Evolutionary conservation across 2,329 filamentous ascomycete genomes (phyloP).

Genomic region (Peltaster fructicola): DNA sequence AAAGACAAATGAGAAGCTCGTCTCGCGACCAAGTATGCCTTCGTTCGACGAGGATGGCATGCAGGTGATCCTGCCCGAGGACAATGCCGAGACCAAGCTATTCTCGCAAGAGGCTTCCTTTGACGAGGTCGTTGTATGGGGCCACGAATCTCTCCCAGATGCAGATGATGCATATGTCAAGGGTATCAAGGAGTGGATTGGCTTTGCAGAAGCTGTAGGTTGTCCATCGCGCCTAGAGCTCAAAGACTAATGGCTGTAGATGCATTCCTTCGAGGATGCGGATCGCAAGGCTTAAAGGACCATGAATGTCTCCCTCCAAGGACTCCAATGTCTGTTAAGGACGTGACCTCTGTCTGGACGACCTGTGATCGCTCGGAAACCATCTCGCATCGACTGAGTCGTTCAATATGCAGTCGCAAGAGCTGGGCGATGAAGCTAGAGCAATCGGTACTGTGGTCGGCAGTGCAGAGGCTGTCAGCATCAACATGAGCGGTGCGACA

Average conservation of each 20-base stretch:
- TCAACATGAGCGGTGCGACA: too few species aligned
- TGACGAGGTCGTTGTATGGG: slow-evolving; percentile 66
- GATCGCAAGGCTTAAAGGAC: too few species aligned
- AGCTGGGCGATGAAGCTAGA: too few species aligned
- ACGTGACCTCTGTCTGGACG: too few species aligned
- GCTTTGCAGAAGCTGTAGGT: slow-evolving; percentile 49
- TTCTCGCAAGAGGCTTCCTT: slow-evolving; percentile 52
- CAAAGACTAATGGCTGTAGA: slow-evolving; percentile 2
- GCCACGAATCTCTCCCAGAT: slow-evolving; percentile 51
- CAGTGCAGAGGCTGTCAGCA: too few species aligned
- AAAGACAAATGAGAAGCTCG: slow-evolving; percentile 9
- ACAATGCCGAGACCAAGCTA: slow-evolving; percentile 35
- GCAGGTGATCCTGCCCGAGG: slow-evolving; percentile 1
- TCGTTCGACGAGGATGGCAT: slow-evolving; percentile 2
- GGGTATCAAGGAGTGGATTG: slow-evolving; percentile 65
- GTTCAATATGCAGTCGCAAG: too few species aligned
- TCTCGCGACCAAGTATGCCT: slow-evolving; percentile 1
- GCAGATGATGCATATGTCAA: slow-evolving; percentile 53
- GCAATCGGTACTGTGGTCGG: too few species aligned
- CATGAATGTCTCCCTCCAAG: too few species aligned
- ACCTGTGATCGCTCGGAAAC: too few species aligned
- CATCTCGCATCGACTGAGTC: too few species aligned
- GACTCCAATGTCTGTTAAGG: too few species aligned
- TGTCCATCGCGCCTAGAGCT: neutral
- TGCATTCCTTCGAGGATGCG: slow-evolving; percentile 5